Percentiles rank a stretch among this genome's conserved stretches.
phyloP scores from a whole-genome alignment of 352 stramenopile genomes.

The Phytophthora fragariae region DNA sequence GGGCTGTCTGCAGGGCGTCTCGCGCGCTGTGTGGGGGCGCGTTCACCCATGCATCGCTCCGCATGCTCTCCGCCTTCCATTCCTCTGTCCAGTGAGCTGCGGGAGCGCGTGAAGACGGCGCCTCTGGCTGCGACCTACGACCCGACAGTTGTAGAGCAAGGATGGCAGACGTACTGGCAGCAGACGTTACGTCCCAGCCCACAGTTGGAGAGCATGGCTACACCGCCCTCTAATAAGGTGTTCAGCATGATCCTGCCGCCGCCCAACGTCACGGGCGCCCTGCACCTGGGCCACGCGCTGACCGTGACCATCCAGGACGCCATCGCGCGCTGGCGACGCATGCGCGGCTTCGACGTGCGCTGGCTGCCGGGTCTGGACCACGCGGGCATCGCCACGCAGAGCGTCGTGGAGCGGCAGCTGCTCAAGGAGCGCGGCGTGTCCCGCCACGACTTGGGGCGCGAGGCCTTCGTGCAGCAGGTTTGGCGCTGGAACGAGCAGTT shows the following conservation, averaged over 20 bases:
- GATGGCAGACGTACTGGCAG: constrained; percentile 83
- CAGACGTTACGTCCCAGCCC: constrained; percentile 41
- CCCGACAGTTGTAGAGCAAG: constrained; percentile 65
- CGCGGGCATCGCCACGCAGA: constrained; percentile 99
- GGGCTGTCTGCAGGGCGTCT: constrained; percentile 5
- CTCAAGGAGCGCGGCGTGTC: constrained; percentile 93
- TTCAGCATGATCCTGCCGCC: constrained; percentile 94
- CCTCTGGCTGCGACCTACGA: constrained; percentile 74
- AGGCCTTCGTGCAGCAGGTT: constrained; percentile 96
- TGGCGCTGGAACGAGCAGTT: constrained; percentile 99
- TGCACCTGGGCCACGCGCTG: constrained; percentile 98
- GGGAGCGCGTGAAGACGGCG: constrained; percentile 52
- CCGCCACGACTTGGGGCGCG: constrained; percentile 96
- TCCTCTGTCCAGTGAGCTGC: constrained; percentile 55
- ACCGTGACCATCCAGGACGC: constrained; percentile 98
- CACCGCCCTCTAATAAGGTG: constrained; percentile 15
- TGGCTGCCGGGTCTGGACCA: constrained; percentile 99
- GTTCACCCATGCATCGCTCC: constrained; percentile 11
- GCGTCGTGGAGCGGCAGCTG: constrained; percentile 99
- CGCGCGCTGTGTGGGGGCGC: not conserved
- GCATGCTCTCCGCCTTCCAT: constrained; percentile 19
- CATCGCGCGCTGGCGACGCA: constrained; percentile 97
- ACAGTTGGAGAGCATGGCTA: constrained; percentile 18
- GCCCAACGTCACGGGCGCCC: constrained; percentile 97
- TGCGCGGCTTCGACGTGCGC: constrained; percentile 96